Base-by-base conservation (phyloP, 2,329 filamentous ascomycete species). In the Dendrostoma leiphaemia region DNA sequence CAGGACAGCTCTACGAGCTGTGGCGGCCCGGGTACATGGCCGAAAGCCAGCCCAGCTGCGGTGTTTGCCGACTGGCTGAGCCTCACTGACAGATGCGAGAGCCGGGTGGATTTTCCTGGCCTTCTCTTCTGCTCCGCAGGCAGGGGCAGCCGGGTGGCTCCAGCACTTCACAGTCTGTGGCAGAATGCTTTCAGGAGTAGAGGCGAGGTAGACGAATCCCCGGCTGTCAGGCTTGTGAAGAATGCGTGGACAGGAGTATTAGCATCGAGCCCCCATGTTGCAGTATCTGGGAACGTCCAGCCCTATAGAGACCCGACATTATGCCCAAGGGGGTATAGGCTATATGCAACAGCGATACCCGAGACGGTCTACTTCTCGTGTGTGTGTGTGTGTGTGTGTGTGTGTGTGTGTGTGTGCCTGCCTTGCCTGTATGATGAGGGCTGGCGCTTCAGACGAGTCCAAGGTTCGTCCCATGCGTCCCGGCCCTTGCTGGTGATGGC, bases 1-100 rank as follows among this genome's bases (percentile, higher is more conserved):
- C 52, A 59, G 56, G 55, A 24, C 53, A 47, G 56, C 41, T 59
- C 56, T 59, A 59, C 56, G 56, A 56, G 41, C 43, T 53, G 56
- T 59, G 56, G 56, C 56, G 56, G 35, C 40, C 32, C 34, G 29
- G n/a, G 45, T 44, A 37, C 40, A 55, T 57, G 47, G 23, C 31
- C 34, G 17, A 49, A 19, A 50, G 49, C 26, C 51, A 44, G 51
- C 44, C 29, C 32, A 21, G 19, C 7, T 26, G 40, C 40, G 34
- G 34, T 37, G 34, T 37, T 12, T 15, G 44, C 19, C 34, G 26
- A 21, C 26, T 31, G 34, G 44, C 44, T 46, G 44, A 46, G 44
- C 44, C 44, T 46, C 44, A 37, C 5, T 37, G n/a, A n/a, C n/a
- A n/a, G n/a, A n/a, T n/a, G n/a, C n/a, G n/a, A n/a, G n/a, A n/a